Conservation (phyloP, 164 flowering plant genomes). For the Hamamelis virginiana region DNA sequence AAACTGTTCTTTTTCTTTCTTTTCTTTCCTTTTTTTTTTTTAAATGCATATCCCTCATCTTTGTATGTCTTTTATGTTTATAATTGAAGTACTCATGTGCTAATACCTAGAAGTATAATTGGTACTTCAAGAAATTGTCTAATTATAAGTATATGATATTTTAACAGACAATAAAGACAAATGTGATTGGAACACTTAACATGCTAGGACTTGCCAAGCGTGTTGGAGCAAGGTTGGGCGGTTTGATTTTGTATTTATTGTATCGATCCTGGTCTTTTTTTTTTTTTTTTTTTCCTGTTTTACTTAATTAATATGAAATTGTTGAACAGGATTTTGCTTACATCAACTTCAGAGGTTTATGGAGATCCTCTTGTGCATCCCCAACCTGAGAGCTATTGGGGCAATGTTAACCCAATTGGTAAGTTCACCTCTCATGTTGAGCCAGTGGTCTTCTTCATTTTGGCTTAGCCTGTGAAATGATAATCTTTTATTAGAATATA, state of each 20-base stretch:
- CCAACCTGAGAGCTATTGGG: constrained; percentile 92
- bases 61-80: neutral
- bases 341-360: constrained; percentile 97
- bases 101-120: too few relatives aligned
- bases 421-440: constrained; percentile 14
- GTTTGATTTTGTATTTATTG: neutral
- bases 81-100: too few relatives aligned
- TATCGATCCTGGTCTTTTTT: too few relatives aligned
- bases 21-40: too few relatives aligned
- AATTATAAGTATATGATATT: neutral
- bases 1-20: too few relatives aligned
- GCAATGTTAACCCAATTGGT: constrained; percentile 99
- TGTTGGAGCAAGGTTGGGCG: constrained; percentile 84
- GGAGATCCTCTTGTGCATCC: constrained; percentile 99
- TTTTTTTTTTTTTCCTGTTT: too few relatives aligned
- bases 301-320: constrained; percentile 4
- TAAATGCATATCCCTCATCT: too few relatives aligned
- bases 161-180: constrained; percentile 84
- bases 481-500: too few relatives aligned
- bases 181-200: constrained; percentile 95
- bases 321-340: constrained; percentile 72
- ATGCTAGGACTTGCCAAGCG: constrained; percentile 99
- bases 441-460: neutral
- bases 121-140: neutral
- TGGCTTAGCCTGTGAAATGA: neutral